Conservation (phyloP, 2,329 filamentous ascomycete species). For the Epichloe brachyelytri region DNA sequence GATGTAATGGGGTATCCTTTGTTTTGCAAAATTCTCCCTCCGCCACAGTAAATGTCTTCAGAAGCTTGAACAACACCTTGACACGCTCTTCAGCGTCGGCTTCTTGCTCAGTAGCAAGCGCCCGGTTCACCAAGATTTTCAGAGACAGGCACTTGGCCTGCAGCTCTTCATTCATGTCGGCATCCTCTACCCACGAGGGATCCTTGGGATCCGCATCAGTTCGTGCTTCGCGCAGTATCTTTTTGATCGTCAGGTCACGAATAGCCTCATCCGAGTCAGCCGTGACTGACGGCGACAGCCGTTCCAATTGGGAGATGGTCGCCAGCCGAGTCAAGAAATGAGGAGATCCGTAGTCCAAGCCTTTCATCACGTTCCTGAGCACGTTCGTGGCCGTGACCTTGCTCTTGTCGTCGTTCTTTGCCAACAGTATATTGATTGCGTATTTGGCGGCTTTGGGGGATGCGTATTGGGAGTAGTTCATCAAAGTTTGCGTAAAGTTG, state of each 20-base stretch:
- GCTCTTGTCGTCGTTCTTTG: conserved; percentile 58
- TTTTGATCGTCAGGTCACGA: conserved; percentile 60
- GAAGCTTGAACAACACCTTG: conserved; percentile 60
- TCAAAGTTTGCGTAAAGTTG: conserved; percentile 69
- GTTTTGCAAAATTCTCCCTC: conserved; percentile 71
- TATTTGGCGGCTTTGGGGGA: conserved; percentile 77
- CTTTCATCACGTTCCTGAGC: conserved; percentile 59
- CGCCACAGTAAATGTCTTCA: conserved; percentile 62
- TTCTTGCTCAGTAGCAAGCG: conserved; percentile 47
- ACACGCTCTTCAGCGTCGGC: conserved; percentile 45
- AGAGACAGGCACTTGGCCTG: conserved; percentile 73
- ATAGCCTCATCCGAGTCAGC: conserved; percentile 66
- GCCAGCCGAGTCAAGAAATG: conserved; percentile 67
- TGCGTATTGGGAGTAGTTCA: conserved; percentile 72
- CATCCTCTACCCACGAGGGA: conserved; percentile 54
- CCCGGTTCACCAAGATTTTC: conserved; percentile 73
- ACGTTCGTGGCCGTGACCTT: conserved; percentile 77
- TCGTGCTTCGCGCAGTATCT: conserved; percentile 60
- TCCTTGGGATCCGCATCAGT: conserved; percentile 43
- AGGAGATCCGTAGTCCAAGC: conserved; percentile 58
- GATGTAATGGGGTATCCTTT: conserved; percentile 60
- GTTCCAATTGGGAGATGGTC: conserved; percentile 60
- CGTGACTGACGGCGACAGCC: conserved; percentile 60
- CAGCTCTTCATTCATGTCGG: conserved; percentile 64
- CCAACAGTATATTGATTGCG: conserved; percentile 79